phyloP scores from a whole-genome alignment of 1,284 basidiomycete species.

The Hypsizygus ulmarius region DNA sequence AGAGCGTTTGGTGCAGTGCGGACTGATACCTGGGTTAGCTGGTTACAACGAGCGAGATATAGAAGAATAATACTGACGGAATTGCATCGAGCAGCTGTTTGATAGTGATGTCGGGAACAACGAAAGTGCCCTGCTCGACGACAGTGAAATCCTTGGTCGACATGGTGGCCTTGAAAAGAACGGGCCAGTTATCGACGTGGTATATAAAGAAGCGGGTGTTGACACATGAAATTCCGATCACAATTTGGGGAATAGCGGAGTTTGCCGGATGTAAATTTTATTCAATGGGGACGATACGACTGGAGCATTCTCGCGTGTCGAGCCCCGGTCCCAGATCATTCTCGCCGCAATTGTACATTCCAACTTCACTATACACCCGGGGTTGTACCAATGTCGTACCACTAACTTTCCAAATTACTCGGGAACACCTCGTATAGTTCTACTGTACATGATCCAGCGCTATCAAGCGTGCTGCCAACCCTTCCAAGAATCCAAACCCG shows the following conservation, averaged over 20 bases:
- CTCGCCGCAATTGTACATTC: not conserved
- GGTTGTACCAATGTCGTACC: not conserved
- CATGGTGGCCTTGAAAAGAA: constrained; percentile 29
- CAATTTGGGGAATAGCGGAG: constrained; percentile 16
- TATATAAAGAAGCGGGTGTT: constrained; percentile 14
- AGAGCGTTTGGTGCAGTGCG: constrained; percentile 93
- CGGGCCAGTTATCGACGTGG: constrained; percentile 11
- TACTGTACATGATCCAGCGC: constrained; percentile 31
- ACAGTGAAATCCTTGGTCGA: constrained; percentile 35
- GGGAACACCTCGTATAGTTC: constrained; percentile 10
- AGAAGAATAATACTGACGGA: constrained; percentile 57
- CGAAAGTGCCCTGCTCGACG: constrained; percentile 60
- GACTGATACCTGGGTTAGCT: constrained; percentile 37
- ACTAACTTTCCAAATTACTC: constrained; percentile 4
- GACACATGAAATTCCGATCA: constrained; percentile 10
- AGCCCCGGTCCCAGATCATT: constrained; percentile 1
- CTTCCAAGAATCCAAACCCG: constrained; percentile 66
- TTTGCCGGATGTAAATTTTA: constrained; percentile 13
- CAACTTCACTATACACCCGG: not conserved
- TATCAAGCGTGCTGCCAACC: constrained; percentile 50
- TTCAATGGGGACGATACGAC: not conserved
- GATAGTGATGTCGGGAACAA: constrained; percentile 80
- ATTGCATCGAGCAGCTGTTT: constrained; percentile 88
- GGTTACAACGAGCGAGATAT: constrained; percentile 5
- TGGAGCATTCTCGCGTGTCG: constrained; percentile 6